Conservation (phyloP, 192 early-diverging fungal species). For the Physocladia obscura region DNA sequence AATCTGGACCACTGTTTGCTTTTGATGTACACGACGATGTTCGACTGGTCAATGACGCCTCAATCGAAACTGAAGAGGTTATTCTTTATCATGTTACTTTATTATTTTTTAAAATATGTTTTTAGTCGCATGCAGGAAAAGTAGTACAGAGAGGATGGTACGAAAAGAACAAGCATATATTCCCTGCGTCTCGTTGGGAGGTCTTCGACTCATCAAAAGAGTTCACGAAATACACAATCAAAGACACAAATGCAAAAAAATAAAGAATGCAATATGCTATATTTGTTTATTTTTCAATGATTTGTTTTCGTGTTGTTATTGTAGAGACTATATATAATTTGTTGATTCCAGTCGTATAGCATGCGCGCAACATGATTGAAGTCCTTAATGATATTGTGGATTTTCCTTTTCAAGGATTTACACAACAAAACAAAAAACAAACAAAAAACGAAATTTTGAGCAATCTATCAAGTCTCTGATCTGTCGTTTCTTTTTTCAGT, state of each 20-base stretch:
- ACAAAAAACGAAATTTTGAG: neutral
- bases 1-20: conserved; percentile 89
- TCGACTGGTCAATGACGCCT: conserved; percentile 77
- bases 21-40: conserved; percentile 96
- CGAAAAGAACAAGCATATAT: conserved; percentile 93
- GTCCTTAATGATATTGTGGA: no score
- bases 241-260: conserved; percentile 52
- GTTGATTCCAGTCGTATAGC: neutral
- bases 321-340: neutral
- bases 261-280: neutral
- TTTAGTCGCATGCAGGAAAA: conserved; percentile 87
- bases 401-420: neutral
- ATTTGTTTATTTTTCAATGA: neutral
- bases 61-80: conserved; percentile 85
- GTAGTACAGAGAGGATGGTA: conserved; percentile 89
- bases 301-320: neutral
- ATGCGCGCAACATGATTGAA: neutral
- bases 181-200: conserved; percentile 92
- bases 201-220: conserved; percentile 81
- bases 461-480: neutral
- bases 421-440: neutral
- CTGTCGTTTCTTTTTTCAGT: neutral
- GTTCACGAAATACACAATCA: conserved; percentile 67
- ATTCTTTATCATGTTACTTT: neutral
- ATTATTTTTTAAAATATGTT: neutral